A percentile compares a stretch with the other conserved stretches of the same genome.
phyloP scores from a whole-genome alignment of 2,329 filamentous ascomycete genomes.

The Westerdykella aurantiaca region DNA sequence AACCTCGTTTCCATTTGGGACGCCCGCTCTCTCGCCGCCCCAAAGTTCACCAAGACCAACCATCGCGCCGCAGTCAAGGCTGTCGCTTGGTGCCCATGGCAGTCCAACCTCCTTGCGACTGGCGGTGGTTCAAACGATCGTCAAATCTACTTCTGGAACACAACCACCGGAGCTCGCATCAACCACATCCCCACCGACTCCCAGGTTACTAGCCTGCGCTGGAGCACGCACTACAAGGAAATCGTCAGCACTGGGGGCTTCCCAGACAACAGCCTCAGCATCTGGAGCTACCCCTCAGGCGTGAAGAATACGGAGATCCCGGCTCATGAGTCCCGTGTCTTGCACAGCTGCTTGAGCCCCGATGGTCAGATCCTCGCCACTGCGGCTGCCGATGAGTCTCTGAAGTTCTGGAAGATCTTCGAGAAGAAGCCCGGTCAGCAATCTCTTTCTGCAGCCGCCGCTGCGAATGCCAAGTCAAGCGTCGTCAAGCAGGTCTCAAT shows the following conservation, averaged over 20 bases:
- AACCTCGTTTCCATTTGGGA: conserved; percentile 99
- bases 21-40: conserved; percentile 82
- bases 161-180: conserved; percentile 90
- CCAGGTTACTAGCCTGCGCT: conserved; percentile 91
- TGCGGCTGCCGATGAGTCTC: conserved; percentile 87
- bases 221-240: conserved; percentile 96
- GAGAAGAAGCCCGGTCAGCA: conserved; percentile 89
- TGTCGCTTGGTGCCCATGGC: conserved; percentile 98
- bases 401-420: conserved; percentile 99
- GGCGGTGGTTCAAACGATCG: conserved; percentile 94
- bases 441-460: conserved; percentile 57
- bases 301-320: conserved; percentile 98
- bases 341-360: conserved; percentile 94
- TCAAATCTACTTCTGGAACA: conserved; percentile 99
- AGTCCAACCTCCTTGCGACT: conserved; percentile 92
- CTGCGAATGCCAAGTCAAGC: conserved; percentile 65
- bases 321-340: conserved; percentile 90
- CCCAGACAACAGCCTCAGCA: conserved; percentile 97
- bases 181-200: conserved; percentile 99
- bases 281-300: conserved; percentile 97
- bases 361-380: conserved; percentile 98
- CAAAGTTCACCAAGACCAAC: conserved; percentile 99
- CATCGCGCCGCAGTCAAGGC: conserved; percentile 99
- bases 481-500: conserved; percentile 90
- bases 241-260: conserved; percentile 97